Conservation (phyloP, 148 eudicot species). For the Limonium bicolor region DNA sequence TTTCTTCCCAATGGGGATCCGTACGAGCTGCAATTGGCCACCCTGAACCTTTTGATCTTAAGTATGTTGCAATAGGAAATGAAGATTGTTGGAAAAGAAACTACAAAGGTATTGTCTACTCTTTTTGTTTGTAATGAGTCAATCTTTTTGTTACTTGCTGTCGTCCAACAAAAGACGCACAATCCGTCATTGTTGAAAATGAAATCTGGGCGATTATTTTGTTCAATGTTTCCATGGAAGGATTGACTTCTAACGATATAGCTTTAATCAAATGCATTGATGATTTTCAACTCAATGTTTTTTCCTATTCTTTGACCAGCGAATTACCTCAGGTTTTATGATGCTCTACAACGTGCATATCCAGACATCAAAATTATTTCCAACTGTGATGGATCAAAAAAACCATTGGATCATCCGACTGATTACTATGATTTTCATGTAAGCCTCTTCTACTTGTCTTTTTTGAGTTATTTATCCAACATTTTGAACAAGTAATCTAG, state of each 20-base stretch:
- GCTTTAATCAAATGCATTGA: no score
- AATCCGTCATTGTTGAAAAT: no score
- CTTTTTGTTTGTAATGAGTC: background rate
- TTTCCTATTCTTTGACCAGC: constrained; percentile 19
- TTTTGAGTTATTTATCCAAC: background rate
- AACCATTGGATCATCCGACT: constrained; percentile 71
- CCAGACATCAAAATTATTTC: constrained; percentile 79
- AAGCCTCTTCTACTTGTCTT: constrained; percentile 14
- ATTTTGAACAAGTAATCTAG: background rate
- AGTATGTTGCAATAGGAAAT: constrained; percentile 77
- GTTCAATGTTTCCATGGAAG: no score
- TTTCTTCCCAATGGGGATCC: constrained; percentile 62
- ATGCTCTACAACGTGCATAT: constrained; percentile 49
- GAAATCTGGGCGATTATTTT: no score
- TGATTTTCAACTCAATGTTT: background rate
- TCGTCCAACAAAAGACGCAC: no score
- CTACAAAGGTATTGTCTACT: constrained; percentile 66
- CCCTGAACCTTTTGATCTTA: constrained; percentile 63
- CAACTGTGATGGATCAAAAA: constrained; percentile 59
- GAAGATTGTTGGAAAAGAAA: constrained; percentile 57
- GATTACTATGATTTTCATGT: constrained; percentile 88
- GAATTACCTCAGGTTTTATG: constrained; percentile 68
- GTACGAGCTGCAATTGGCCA: constrained; percentile 71
- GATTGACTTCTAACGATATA: no score
- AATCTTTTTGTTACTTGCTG: no score